Evolutionary conservation across 352 stramenopile genomes (phyloP).

Genomic region (Phytophthora foliorum): DNA sequence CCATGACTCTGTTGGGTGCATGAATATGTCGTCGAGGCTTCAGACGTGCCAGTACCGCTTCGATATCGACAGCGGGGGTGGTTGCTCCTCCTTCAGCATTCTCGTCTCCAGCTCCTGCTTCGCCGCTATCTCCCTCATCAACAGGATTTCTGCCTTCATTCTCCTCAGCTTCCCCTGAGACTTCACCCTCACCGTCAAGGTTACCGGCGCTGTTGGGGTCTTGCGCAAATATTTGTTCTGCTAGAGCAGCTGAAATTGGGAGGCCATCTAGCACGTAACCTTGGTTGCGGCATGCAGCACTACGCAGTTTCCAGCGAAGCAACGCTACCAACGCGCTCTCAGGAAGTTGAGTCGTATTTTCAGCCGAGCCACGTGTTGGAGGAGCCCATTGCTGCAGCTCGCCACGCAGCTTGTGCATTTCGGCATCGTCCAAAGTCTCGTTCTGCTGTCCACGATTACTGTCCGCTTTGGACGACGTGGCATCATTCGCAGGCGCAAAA

Average conservation of each 20-base stretch:
- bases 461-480: slow-evolving; percentile 5
- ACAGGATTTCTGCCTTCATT: slow-evolving; percentile 31
- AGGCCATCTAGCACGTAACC: slow-evolving; percentile 86
- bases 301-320: slow-evolving; percentile 76
- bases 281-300: slow-evolving; percentile 74
- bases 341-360: slow-evolving; percentile 40
- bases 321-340: slow-evolving; percentile 55
- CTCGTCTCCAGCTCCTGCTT: slow-evolving; percentile 20
- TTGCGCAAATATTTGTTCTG: slow-evolving; percentile 53
- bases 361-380: slow-evolving; percentile 6
- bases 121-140: slow-evolving; percentile 29
- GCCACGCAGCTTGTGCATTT: slow-evolving; percentile 37
- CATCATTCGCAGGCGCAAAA: slow-evolving; percentile 37
- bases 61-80: slow-evolving; percentile 43
- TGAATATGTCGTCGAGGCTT: slow-evolving; percentile 50
- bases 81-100: slow-evolving; percentile 12
- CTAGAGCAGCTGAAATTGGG: slow-evolving; percentile 57
- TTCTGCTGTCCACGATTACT: slow-evolving; percentile 25
- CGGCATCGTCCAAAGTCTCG: slow-evolving; percentile 12
- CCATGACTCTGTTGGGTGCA: slow-evolving; percentile 74
- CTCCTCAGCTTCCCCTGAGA: slow-evolving; percentile 20
- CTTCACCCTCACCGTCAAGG: slow-evolving; percentile 28
- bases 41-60: slow-evolving; percentile 55
- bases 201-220: slow-evolving; percentile 24
- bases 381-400: slow-evolving; percentile 49